Evolutionary conservation across 495 filamentous ascomycete genomes (phyloP), one percentile per base, ranked within the genome.

Genomic region (Aspergillus avenaceus): DNA sequence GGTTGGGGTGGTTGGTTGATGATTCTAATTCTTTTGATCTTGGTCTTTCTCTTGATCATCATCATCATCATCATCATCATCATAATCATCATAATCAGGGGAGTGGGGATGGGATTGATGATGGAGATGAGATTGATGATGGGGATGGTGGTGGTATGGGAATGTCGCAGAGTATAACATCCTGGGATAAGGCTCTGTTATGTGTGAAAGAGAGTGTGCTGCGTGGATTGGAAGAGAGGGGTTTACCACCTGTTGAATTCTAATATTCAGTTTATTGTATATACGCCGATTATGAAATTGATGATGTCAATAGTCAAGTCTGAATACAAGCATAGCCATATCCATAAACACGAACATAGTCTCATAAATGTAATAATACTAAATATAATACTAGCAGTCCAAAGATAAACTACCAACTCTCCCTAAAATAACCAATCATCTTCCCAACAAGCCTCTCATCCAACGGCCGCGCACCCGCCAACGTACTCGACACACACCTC

Each of bases 1-100:
- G 90, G 89, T 45, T 95, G 25, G 76, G 61, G 12, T 90, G 85
- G 82, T 65, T 91, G 2, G 67, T 93, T 22, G 79, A 78, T 23
- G 81, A 85, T 34, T 65, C 65, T 8, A 66, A 62, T n/a, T n/a
- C n/a, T n/a, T n/a, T n/a, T n/a, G n/a, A n/a, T n/a, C n/a, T n/a
- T n/a, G n/a, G n/a, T n/a, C n/a, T n/a, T n/a, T n/a, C n/a, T n/a
- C n/a, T n/a, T n/a, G n/a, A n/a, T n/a, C n/a, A n/a, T n/a, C n/a
- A n/a, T n/a, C n/a, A n/a, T n/a, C n/a, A n/a, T n/a, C n/a, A n/a
- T n/a, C n/a, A n/a, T n/a, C n/a, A n/a, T n/a, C n/a, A n/a, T n/a
- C n/a, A n/a, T n/a, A n/a, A n/a, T n/a, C n/a, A n/a, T n/a, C n/a
- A n/a, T n/a, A n/a, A n/a, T n/a, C n/a, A n/a, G n/a, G n/a, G n/a